phyloP scores from a whole-genome alignment of 2,329 filamentous ascomycete genomes.

The Aspergillus udagawae region DNA sequence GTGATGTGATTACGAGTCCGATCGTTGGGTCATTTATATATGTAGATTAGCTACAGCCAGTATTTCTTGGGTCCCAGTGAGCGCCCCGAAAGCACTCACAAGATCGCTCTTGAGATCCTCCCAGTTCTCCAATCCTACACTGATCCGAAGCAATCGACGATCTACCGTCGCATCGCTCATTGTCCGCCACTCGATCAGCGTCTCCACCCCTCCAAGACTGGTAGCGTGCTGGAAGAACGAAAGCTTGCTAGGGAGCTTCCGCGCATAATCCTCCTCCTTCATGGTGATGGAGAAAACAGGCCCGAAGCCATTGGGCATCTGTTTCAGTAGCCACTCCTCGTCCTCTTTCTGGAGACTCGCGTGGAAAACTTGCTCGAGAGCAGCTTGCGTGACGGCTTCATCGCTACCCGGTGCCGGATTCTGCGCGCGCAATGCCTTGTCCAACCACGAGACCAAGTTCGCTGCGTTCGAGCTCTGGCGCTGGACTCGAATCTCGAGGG shows the following conservation, averaged over 20 bases:
- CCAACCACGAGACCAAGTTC: slow-evolving; percentile 68
- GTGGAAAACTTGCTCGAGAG: slow-evolving; percentile 65
- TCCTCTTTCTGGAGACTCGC: slow-evolving; percentile 72
- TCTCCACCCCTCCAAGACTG: slow-evolving; percentile 89
- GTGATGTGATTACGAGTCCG: not conserved
- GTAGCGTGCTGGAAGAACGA: slow-evolving; percentile 90
- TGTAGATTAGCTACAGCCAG: not conserved
- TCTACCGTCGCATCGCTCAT: slow-evolving; percentile 79
- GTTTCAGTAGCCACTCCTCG: slow-evolving; percentile 68
- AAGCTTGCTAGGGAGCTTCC: slow-evolving; percentile 70
- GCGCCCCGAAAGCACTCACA: slow-evolving; percentile 58
- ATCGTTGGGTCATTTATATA: not conserved
- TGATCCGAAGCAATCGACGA: slow-evolving; percentile 69
- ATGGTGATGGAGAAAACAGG: slow-evolving; percentile 79
- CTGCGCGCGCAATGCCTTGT: slow-evolving; percentile 43
- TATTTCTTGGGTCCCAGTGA: slow-evolving; percentile 33
- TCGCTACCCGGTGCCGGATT: slow-evolving; percentile 39
- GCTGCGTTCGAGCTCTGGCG: slow-evolving; percentile 70
- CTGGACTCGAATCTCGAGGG: slow-evolving; percentile 75
- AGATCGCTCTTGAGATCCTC: slow-evolving; percentile 80
- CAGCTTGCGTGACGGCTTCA: slow-evolving; percentile 45
- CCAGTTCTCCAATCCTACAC: slow-evolving; percentile 80
- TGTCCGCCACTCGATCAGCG: slow-evolving; percentile 90
- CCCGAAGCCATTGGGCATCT: slow-evolving; percentile 90
- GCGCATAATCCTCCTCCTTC: slow-evolving; percentile 59